Percentiles rank a stretch among this genome's conserved stretches.
phyloP scores from a whole-genome alignment of 345 rosid species.

The Eucalyptus coolabah region DNA sequence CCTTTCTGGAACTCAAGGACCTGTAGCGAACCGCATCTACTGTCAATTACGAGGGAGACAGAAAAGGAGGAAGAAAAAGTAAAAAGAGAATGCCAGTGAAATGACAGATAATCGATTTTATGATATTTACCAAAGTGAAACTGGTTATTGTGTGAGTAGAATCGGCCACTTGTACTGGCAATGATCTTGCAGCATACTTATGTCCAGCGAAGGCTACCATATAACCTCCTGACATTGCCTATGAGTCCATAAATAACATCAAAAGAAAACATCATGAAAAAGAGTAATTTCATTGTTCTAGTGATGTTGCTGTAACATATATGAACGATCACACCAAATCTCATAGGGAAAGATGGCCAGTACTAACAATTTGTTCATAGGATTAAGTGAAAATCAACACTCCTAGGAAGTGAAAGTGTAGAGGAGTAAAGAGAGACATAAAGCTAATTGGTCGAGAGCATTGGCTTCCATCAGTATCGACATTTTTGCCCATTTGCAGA shows the following conservation, averaged over 20 bases:
- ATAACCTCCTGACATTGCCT: slow-evolving; percentile 54
- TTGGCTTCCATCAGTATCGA: not conserved
- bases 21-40: slow-evolving; percentile 10
- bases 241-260: not conserved
- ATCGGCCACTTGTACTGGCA: slow-evolving; percentile 57
- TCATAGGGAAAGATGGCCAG: not conserved
- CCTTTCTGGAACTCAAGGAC: slow-evolving; percentile 82
- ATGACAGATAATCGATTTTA: not conserved
- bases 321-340: not conserved
- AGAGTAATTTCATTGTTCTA: not conserved
- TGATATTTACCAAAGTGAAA: slow-evolving; percentile 60
- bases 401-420: not conserved
- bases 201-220: slow-evolving; percentile 95
- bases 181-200: slow-evolving; percentile 89
- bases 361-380: not conserved
- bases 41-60: not conserved
- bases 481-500: not conserved
- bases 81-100: not conserved
- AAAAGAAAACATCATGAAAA: not conserved
- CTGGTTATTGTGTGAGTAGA: slow-evolving; percentile 50
- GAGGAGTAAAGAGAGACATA: not conserved
- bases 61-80: not conserved
- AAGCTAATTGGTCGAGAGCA: not conserved
- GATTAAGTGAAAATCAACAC: not conserved
- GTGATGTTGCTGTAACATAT: not conserved